Evolutionary conservation across 2,329 filamentous ascomycete genomes (phyloP).

Genomic region (Myriosclerotinia duriaeana): DNA sequence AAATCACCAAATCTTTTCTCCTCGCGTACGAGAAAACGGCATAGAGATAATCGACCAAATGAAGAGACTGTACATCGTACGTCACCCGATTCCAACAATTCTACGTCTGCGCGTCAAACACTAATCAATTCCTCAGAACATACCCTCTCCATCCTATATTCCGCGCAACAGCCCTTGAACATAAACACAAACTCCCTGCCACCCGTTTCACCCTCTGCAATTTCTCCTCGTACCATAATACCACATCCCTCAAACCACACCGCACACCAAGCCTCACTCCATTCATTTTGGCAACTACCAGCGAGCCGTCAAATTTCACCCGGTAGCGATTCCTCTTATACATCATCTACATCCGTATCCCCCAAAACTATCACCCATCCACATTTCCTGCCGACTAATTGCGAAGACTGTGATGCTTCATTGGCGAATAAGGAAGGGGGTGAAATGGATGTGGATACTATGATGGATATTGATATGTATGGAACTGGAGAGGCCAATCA

Average conservation of each 20-base stretch:
- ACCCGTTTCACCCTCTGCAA: conserved; percentile 26
- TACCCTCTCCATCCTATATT: conserved; percentile 58
- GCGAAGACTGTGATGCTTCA: conserved; percentile 54
- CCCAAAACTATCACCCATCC: conserved; percentile 25
- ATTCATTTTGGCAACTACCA: conserved; percentile 61
- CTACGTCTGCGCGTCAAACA: conserved; percentile 10
- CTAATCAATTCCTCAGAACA: conserved; percentile 41
- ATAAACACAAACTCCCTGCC: conserved; percentile 30
- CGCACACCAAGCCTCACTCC: conserved; percentile 52
- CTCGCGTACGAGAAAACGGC: conserved; percentile 61
- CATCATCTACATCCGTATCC: conserved; percentile 28
- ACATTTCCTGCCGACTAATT: conserved; percentile 43
- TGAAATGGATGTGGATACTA: conserved; percentile 46
- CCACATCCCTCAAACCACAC: conserved; percentile 28
- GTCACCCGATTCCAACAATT: conserved; percentile 19
- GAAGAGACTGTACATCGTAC: conserved; percentile 47
- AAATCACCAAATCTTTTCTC: conserved; percentile 48
- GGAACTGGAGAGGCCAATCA: conserved; percentile 33
- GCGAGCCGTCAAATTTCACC: conserved; percentile 40
- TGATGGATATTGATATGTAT: conserved; percentile 43
- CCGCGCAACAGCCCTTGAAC: conserved; percentile 49
- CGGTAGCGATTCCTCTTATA: conserved; percentile 35
- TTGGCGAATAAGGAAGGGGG: conserved; percentile 35
- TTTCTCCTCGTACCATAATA: conserved; percentile 29
- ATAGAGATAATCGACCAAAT: conserved; percentile 58